Evolutionary conservation across 768 basidiomycete species (phyloP), one percentile per base, ranked within the genome.

Genomic region (Agrocybe praecox): DNA sequence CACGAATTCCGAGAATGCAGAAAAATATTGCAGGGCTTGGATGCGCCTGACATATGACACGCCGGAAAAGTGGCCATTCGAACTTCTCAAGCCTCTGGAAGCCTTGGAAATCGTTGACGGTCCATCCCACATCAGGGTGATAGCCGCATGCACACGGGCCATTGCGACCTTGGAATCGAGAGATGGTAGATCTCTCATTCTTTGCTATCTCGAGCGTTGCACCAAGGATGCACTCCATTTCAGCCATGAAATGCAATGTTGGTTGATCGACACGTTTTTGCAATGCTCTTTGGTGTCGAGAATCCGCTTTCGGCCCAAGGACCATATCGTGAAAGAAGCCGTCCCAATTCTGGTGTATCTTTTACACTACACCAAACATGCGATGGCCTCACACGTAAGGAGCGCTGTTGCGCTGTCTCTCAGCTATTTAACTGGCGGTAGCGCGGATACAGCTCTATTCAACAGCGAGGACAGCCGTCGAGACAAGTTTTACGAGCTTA

Each of bases 1-100:
- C 10, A 62, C 67, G 4, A 69, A 75, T 44, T 55, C 69, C 0
- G 63, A 69, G 10, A 62, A 55, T 2, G 74, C 75, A 6, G 70
- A 65, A 59, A 63, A 69, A 36, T 76, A 73, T 51, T 76, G 75
- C 53, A 69, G 71, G 19, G 71, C 73, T 15, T 77, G 76, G 76
- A 69, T 78, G 64, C 69, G 65, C 21, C 59, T 75, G 53, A 74
- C 72, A 3, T 67, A 70, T 22, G 72, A 69, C n/a, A 72, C 69
- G 1, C 56, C 52, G 2, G 63, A 68, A 42, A 67, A 69, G 32
- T 76, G 74, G 73, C 75, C 76, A 1, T 44, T 62, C 4, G 67
- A 69, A 22, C 66, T 74, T 26, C 53, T 73, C 29, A 66, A 68
- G 26, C 75, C 71, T 5, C 64, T 76, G 12, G 65, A 68, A 61